These are phyloP conservation scores for Letharia columbiana DNA, from an alignment of 495 filamentous ascomycete genomes.

Conservation along the genomic window DNA sequence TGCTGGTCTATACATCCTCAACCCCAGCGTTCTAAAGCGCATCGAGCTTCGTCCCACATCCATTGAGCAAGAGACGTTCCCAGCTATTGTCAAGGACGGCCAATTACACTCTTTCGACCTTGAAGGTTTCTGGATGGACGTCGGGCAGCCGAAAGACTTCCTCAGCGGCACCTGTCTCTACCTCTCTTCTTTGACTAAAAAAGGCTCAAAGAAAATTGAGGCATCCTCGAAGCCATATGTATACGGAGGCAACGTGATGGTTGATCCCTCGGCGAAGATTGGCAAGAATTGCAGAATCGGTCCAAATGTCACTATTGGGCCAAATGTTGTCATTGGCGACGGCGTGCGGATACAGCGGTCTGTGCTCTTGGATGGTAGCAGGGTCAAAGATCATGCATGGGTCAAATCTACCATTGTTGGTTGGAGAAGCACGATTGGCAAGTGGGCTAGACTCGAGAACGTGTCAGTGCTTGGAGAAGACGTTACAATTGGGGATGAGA, in stretches of 20 bases:
- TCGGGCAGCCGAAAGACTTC: slow-evolving; percentile 99
- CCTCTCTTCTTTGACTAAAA: slow-evolving; percentile 87
- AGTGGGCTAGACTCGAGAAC: slow-evolving; percentile 95
- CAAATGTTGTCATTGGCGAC: slow-evolving; percentile 89
- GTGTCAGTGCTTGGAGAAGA: slow-evolving; percentile 96
- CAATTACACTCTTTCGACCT: slow-evolving; percentile 96
- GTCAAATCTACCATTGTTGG: slow-evolving; percentile 98
- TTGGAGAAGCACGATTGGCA: slow-evolving; percentile 94
- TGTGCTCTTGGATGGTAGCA: slow-evolving; percentile 79
- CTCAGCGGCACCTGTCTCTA: slow-evolving; percentile 94
- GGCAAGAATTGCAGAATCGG: slow-evolving; percentile 98
- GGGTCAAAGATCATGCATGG: slow-evolving; percentile 99
- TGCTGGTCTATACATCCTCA: slow-evolving; percentile 97
- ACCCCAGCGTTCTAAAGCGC: slow-evolving; percentile 78
- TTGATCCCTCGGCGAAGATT: slow-evolving; percentile 91
- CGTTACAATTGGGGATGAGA: slow-evolving; percentile 97
- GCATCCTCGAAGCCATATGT: slow-evolving; percentile 71
- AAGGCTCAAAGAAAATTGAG: slow-evolving; percentile 76
- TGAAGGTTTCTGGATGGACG: slow-evolving; percentile 99
- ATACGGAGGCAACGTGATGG: slow-evolving; percentile 91
- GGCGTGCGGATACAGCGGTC: slow-evolving; percentile 92
- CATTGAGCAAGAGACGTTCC: slow-evolving; percentile 99
- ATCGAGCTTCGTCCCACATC: slow-evolving; percentile 96
- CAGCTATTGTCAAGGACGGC: slow-evolving; percentile 81
- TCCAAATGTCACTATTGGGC: slow-evolving; percentile 94